Evolutionary conservation across 164 flowering plant genomes (phyloP).

Genomic region (Sextonia rubra): DNA sequence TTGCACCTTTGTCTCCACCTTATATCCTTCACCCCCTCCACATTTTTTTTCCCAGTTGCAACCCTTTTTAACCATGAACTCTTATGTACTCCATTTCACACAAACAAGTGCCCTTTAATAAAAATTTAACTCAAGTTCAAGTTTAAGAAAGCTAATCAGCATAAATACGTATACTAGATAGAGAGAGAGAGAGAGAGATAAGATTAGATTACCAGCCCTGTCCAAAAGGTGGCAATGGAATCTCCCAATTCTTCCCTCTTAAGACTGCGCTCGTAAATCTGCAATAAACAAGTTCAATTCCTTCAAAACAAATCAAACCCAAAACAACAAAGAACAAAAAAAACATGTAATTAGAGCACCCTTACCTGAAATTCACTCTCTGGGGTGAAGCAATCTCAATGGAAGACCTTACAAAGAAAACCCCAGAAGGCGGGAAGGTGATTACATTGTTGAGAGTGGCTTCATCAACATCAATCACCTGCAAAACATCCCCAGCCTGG

Average conservation of each 20-base stretch:
- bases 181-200: not conserved
- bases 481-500: slow-evolving; percentile 79
- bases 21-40: too few species aligned
- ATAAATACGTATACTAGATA: not conserved
- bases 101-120: too few species aligned
- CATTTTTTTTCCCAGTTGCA: too few species aligned
- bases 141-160: too few species aligned
- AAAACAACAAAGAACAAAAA: not conserved
- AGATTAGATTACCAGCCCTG: slow-evolving; percentile 70
- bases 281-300: not conserved
- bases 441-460: slow-evolving; percentile 64
- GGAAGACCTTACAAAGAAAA: slow-evolving; percentile 75
- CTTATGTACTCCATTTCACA: too few species aligned
- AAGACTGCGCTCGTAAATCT: slow-evolving; percentile 92
- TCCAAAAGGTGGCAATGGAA: slow-evolving; percentile 95
- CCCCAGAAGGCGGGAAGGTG: slow-evolving; percentile 90
- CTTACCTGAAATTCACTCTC: slow-evolving; percentile 79
- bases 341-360: not conserved
- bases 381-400: slow-evolving; percentile 70
- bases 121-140: too few species aligned
- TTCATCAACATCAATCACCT: slow-evolving; percentile 76
- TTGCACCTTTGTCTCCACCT: too few species aligned
- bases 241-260: slow-evolving; percentile 72
- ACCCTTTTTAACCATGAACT: too few species aligned
- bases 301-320: not conserved